phyloP scores from a whole-genome alignment of 345 rosid genomes.

The Nephelium lappaceum region DNA sequence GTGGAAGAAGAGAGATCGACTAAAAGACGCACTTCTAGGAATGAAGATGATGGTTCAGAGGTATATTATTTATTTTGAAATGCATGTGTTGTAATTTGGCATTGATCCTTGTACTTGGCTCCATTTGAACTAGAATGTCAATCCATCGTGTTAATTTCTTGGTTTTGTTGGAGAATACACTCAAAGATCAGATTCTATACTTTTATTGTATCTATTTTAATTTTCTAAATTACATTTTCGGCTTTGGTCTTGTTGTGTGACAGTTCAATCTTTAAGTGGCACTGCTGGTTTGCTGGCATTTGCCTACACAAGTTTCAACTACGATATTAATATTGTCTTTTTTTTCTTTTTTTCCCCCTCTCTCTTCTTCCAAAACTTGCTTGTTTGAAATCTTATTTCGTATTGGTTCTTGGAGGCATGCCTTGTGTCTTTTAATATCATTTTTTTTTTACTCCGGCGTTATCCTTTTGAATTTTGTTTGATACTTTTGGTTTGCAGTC shows the following conservation, averaged over 20 bases:
- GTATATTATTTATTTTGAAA: slow-evolving; percentile 40
- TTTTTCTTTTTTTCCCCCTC: neutral
- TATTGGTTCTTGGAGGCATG: neutral
- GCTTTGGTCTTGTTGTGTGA: neutral
- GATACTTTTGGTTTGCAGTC: slow-evolving; percentile 48
- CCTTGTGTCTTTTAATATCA: neutral
- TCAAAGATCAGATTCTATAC: neutral
- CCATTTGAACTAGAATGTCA: neutral
- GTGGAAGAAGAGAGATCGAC: slow-evolving; percentile 51
- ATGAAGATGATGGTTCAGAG: slow-evolving; percentile 77
- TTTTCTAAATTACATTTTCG: neutral
- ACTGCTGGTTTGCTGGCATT: neutral
- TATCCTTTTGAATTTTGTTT: slow-evolving; percentile 13
- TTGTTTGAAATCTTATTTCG: neutral
- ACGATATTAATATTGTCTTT: neutral
- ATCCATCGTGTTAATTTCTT: neutral
- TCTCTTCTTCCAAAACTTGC: neutral
- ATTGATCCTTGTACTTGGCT: neutral
- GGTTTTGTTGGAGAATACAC: neutral
- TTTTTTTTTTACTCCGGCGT: neutral
- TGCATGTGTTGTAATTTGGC: slow-evolving; percentile 10
- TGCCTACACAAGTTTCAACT: neutral
- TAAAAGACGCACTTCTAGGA: slow-evolving; percentile 55
- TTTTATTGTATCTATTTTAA: neutral
- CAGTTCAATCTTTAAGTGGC: neutral